Evolutionary conservation across 176 grass and related monocot species (phyloP).

Genomic region (Cenchrus fungigraminus): DNA sequence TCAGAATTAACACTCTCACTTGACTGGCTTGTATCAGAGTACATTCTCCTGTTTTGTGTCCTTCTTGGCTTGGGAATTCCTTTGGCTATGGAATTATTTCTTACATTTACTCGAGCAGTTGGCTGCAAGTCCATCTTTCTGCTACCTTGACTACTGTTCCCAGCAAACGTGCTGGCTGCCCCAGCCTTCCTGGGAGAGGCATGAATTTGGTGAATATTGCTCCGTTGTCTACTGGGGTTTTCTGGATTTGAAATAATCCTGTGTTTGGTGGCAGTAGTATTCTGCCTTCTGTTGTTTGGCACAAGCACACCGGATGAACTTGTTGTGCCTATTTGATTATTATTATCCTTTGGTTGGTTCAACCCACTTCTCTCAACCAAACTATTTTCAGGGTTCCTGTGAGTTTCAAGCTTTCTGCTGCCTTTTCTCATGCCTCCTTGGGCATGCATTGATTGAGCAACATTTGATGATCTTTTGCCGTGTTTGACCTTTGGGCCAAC

Average conservation of each 20-base stretch:
- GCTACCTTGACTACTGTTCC: slow-evolving; percentile 34
- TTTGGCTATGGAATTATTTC: slow-evolving; percentile 47
- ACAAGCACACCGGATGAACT: slow-evolving; percentile 45
- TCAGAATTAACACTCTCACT: slow-evolving; percentile 47
- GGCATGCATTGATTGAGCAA: slow-evolving; percentile 47
- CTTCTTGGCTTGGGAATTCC: slow-evolving; percentile 57
- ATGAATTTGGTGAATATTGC: slow-evolving; percentile 42
- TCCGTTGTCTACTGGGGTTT: slow-evolving; percentile 49
- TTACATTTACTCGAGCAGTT: slow-evolving; percentile 40
- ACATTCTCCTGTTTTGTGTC: slow-evolving; percentile 40
- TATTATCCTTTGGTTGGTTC: slow-evolving; percentile 47
- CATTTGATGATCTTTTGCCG: slow-evolving; percentile 25
- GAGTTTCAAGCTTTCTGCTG: slow-evolving; percentile 37
- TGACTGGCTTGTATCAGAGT: slow-evolving; percentile 49
- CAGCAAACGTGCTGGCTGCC: slow-evolving; percentile 38
- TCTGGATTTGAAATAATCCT: slow-evolving; percentile 56
- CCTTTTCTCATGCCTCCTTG: slow-evolving; percentile 51
- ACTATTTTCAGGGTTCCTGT: slow-evolving; percentile 29
- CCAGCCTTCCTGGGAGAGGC: slow-evolving; percentile 50
- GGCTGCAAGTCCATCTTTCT: slow-evolving; percentile 48
- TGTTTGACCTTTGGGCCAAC: slow-evolving; percentile 59
- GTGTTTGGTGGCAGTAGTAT: slow-evolving; percentile 40
- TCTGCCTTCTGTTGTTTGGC: slow-evolving; percentile 83
- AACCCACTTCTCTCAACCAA: slow-evolving; percentile 34
- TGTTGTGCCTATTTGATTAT: slow-evolving; percentile 33